These are phyloP conservation scores for Fagopyrum esculentum DNA, from an alignment of 148 eudicot genomes.

Conservation along the genomic window DNA sequence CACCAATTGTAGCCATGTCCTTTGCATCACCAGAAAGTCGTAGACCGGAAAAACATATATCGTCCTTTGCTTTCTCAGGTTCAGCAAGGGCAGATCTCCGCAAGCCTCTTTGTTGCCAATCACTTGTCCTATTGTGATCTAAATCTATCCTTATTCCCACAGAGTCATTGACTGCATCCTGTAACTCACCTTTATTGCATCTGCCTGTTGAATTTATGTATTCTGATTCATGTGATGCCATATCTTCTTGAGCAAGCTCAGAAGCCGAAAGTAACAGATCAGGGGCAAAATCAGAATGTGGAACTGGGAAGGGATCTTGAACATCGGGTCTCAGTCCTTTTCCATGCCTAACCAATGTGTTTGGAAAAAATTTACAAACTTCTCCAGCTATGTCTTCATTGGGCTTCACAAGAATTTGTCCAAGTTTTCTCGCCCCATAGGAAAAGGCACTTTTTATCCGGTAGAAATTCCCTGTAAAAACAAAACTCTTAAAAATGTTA, in stretches of 20 bases:
- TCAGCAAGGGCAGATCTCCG: not conserved
- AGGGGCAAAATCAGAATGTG: conserved; percentile 21
- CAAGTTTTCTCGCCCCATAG: conserved; percentile 82
- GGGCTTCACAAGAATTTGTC: conserved; percentile 51
- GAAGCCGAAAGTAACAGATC: conserved; percentile 17
- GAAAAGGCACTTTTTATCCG: conserved; percentile 86
- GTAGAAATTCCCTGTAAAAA: conserved; percentile 59
- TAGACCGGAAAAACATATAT: conserved; percentile 18
- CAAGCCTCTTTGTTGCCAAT: not conserved
- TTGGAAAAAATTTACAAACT: conserved; percentile 60
- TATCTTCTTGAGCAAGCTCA: conserved; percentile 27
- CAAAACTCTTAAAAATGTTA: not conserved
- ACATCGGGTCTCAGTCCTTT: conserved; percentile 70
- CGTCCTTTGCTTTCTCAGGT: not conserved
- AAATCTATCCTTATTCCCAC: conserved; percentile 2
- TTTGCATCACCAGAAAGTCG: conserved; percentile 34
- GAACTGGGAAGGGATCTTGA: conserved; percentile 32
- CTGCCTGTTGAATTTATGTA: conserved; percentile 19
- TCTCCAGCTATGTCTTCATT: conserved; percentile 49
- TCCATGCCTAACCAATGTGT: conserved; percentile 76
- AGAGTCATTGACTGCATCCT: not conserved
- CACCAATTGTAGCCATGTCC: conserved; percentile 29
- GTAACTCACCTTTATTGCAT: conserved; percentile 13
- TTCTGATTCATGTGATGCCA: conserved; percentile 22
- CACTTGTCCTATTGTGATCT: not conserved